Evolutionary conservation across 2,329 filamentous ascomycete genomes (phyloP).

Genomic region (Trichoderma afroharzianum): DNA sequence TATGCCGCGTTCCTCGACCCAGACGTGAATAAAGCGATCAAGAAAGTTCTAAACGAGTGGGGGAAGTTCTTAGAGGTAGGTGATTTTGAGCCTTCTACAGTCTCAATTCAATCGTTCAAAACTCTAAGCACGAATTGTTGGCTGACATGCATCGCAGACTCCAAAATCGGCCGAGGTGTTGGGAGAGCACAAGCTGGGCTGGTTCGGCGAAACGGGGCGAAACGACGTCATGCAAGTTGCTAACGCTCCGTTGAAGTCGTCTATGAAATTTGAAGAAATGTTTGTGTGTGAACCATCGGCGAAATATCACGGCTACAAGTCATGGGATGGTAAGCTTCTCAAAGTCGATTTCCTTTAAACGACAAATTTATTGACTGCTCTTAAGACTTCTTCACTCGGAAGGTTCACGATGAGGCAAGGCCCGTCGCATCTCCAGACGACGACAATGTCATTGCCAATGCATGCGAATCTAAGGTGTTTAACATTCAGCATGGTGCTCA

Average conservation of each 20-base stretch:
- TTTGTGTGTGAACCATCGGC: slow-evolving; percentile 56
- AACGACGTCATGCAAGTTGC: slow-evolving; percentile 50
- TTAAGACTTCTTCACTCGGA: slow-evolving; percentile 61
- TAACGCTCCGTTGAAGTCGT: slow-evolving; percentile 42
- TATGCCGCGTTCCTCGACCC: slow-evolving; percentile 54
- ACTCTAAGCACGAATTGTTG: not conserved
- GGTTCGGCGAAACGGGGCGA: slow-evolving; percentile 51
- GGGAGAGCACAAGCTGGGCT: slow-evolving; percentile 42
- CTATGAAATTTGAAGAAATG: slow-evolving; percentile 54
- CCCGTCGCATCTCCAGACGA: slow-evolving; percentile 57
- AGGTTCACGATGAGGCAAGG: slow-evolving; percentile 50
- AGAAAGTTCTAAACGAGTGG: slow-evolving; percentile 56
- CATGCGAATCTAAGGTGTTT: slow-evolving; percentile 62
- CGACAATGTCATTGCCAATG: slow-evolving; percentile 53
- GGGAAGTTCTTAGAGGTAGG: slow-evolving; percentile 51
- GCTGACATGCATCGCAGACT: slow-evolving; percentile 29
- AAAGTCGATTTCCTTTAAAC: too few relatives aligned
- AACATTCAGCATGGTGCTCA: slow-evolving; percentile 48
- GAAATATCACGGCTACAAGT: slow-evolving; percentile 57
- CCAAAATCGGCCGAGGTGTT: slow-evolving; percentile 53
- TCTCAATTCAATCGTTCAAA: not conserved
- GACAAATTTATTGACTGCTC: not conserved
- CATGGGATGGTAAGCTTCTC: slow-evolving; percentile 55
- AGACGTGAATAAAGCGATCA: slow-evolving; percentile 51
- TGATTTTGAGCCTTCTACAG: slow-evolving; percentile 21